Conservation (phyloP, 2,329 filamentous ascomycete species). For the Stemphylium vesicarium region DNA sequence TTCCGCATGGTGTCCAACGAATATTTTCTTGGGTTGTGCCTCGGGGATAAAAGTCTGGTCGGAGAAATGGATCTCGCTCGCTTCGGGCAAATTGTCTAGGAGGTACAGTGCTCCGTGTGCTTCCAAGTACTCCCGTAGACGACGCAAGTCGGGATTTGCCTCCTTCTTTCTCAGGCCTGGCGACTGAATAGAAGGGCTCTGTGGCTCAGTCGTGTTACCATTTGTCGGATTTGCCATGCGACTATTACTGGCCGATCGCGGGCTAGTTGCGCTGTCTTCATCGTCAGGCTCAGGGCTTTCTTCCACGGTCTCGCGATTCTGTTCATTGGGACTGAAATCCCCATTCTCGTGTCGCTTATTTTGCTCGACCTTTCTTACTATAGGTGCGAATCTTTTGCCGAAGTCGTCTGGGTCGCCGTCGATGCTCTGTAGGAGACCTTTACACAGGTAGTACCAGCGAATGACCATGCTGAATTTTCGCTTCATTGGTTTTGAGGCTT, state of each 20-base stretch:
- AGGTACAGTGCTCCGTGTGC: constrained; percentile 9
- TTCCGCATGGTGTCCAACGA: constrained; percentile 11
- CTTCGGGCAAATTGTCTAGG: constrained; percentile 15
- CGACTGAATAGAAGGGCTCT: not conserved
- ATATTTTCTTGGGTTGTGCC: constrained; percentile 16
- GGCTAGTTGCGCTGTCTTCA: not conserved
- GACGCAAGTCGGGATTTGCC: constrained; percentile 3
- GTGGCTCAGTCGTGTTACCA: not conserved
- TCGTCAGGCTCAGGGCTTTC: constrained; percentile 17
- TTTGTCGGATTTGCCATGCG: not conserved
- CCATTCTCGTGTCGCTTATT: not conserved
- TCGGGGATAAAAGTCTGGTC: constrained; percentile 10
- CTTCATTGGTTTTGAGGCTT: constrained; percentile 2
- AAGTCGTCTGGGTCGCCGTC: constrained; percentile 8
- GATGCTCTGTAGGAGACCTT: constrained; percentile 2
- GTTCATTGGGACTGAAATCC: not conserved
- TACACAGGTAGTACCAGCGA: constrained; percentile 15
- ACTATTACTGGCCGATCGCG: constrained; percentile 5
- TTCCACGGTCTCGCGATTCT: constrained; percentile 4
- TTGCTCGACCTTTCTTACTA: constrained; percentile 2
- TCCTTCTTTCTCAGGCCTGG: not conserved
- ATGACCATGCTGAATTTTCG: constrained; percentile 13
- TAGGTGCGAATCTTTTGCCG: not conserved
- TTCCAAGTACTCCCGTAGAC: constrained; percentile 7
- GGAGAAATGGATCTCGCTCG: constrained; percentile 12